Evolutionary conservation across 2,329 filamentous ascomycete genomes (phyloP).

Genomic region (Paecilomyces fulvus): DNA sequence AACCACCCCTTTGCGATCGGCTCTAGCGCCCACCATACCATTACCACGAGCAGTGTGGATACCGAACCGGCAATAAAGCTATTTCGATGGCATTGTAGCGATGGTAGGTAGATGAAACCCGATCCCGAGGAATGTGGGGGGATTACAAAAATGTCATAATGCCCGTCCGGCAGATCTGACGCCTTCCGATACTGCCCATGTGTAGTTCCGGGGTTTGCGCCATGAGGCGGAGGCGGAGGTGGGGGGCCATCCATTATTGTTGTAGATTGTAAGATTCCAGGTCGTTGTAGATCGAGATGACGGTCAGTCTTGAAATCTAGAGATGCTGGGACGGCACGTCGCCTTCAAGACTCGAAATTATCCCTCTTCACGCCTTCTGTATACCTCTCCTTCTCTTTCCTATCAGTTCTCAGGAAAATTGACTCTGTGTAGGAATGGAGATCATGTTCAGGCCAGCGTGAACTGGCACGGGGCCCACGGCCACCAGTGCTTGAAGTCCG

Average conservation of each 20-base stretch:
- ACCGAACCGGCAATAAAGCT: slow-evolving; percentile 85
- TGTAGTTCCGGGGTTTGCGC: slow-evolving; percentile 62
- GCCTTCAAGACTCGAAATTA: not conserved
- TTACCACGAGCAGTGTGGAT: slow-evolving; percentile 63
- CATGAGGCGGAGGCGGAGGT: slow-evolving; percentile 77
- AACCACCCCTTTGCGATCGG: slow-evolving; percentile 70
- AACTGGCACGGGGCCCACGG: slow-evolving; percentile 22
- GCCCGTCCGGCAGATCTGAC: slow-evolving; percentile 68
- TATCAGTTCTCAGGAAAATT: slow-evolving; percentile 7
- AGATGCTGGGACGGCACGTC: slow-evolving; percentile 3
- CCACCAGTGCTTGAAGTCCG: slow-evolving; percentile 19
- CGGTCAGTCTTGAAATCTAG: not conserved
- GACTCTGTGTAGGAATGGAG: slow-evolving; percentile 13
- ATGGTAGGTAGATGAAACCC: slow-evolving; percentile 91
- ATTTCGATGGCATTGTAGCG: slow-evolving; percentile 73
- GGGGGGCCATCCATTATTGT: slow-evolving; percentile 38
- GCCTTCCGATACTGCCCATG: slow-evolving; percentile 40
- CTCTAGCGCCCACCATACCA: slow-evolving; percentile 63
- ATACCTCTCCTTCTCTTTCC: not conserved
- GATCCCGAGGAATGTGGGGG: slow-evolving; percentile 82
- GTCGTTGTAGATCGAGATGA: not conserved
- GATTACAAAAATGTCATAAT: slow-evolving; percentile 96
- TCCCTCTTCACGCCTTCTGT: slow-evolving; percentile 1
- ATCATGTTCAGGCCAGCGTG: slow-evolving; percentile 23
- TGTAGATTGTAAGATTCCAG: not conserved